Evolutionary conservation across 2,329 filamentous ascomycete species (phyloP).

Genomic region (Sarocladium strictum): DNA sequence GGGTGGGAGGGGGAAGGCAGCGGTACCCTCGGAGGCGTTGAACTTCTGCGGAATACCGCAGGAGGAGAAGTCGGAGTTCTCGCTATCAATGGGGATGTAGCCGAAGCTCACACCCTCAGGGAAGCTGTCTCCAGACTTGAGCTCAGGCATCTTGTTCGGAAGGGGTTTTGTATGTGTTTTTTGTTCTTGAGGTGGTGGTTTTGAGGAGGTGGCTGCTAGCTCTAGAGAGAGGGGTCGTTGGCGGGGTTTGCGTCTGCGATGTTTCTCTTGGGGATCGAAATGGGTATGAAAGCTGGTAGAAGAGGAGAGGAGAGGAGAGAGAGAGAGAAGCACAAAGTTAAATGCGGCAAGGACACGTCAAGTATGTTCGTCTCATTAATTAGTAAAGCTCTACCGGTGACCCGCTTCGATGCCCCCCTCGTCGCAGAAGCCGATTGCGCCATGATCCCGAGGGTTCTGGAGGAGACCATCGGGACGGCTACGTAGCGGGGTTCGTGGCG

Average conservation of each 20-base stretch:
- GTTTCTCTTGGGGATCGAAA: no score
- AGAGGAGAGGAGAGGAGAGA: no score
- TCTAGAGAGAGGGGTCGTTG: no score
- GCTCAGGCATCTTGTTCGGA: background rate
- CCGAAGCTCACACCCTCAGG: conserved; percentile 76
- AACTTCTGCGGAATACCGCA: conserved; percentile 76
- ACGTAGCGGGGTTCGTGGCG: no score
- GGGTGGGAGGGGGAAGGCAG: background rate
- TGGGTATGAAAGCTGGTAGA: no score
- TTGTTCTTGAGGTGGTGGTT: no score
- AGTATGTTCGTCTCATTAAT: background rate
- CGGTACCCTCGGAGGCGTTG: conserved; percentile 67
- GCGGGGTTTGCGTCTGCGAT: no score
- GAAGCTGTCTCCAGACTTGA: conserved; percentile 65
- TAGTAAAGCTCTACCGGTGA: background rate
- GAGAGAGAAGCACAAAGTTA: no score
- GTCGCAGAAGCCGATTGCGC: background rate
- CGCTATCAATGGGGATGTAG: conserved; percentile 71
- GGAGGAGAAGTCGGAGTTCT: conserved; percentile 60
- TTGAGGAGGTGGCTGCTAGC: no score
- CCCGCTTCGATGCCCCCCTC: background rate
- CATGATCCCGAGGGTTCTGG: background rate
- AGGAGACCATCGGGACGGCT: background rate
- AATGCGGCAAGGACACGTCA: background rate
- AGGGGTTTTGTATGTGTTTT: background rate